A percentile compares a stretch with the other conserved stretches of the same genome.
Conservation (phyloP, 495 filamentous ascomycete species). For the Penicillium alfredii region DNA sequence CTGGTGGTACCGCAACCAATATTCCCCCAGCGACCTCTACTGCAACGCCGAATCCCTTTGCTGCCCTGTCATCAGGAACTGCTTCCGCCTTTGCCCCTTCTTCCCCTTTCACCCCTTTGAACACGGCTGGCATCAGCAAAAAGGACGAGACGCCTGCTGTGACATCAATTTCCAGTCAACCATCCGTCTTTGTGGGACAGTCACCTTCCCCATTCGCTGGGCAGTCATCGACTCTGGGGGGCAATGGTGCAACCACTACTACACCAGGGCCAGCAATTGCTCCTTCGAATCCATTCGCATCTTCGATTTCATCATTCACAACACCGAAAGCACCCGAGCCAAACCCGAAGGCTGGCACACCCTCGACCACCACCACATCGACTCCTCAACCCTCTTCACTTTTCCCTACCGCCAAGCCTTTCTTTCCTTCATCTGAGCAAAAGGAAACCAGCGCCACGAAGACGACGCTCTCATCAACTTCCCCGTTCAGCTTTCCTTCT, state of each 20-base stretch:
- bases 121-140: too few species aligned
- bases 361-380: not conserved
- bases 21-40: not conserved
- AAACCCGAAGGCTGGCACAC: not conserved
- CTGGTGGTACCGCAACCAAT: not conserved
- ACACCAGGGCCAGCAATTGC: not conserved
- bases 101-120: not conserved
- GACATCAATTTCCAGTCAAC: not conserved
- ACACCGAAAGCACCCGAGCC: not conserved
- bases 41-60: slow-evolving; percentile 10
- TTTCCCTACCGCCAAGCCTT: not conserved
- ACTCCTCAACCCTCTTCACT: not conserved
- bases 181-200: slow-evolving; percentile 4
- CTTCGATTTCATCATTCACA: not conserved
- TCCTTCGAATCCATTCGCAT: not conserved
- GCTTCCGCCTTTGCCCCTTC: not conserved
- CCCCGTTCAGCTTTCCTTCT: slow-evolving; percentile 7
- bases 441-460: not conserved
- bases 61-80: slow-evolving; percentile 2
- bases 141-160: not conserved
- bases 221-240: not conserved
- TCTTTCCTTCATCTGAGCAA: not conserved
- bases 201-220: too few species aligned
- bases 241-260: not conserved
- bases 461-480: slow-evolving; percentile 2